Percentiles rank a stretch among this genome's conserved stretches.
Evolutionary conservation across 169 alveolate species (phyloP).

Genomic region (Cryptosporidium ubiquitum): DNA sequence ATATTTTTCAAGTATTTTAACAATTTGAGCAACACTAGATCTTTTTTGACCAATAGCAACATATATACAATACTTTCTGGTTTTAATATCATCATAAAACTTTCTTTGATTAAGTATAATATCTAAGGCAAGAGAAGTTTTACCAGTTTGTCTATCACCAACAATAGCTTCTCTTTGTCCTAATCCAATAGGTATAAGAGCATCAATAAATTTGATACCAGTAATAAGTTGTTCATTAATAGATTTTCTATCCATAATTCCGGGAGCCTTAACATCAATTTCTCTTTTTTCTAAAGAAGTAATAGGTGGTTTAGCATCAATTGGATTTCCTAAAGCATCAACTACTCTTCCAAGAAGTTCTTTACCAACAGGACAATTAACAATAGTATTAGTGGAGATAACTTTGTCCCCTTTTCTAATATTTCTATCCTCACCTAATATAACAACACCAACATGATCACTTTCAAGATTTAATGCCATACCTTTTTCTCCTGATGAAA

Average conservation of each 20-base stretch:
- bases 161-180: constrained; percentile 98
- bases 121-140: constrained; percentile 97
- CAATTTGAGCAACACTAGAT: constrained; percentile 94
- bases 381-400: constrained; percentile 94
- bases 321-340: constrained; percentile 97
- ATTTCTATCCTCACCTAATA: constrained; percentile 96
- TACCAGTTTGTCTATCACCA: constrained; percentile 99
- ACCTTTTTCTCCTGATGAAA: constrained; percentile 92
- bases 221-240: constrained; percentile 97
- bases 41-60: constrained; percentile 98
- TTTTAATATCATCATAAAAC: constrained; percentile 76
- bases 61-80: constrained; percentile 93
- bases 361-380: constrained; percentile 96
- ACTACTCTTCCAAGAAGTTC: constrained; percentile 97
- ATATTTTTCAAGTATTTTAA: constrained; percentile 86
- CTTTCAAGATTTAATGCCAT: constrained; percentile 97
- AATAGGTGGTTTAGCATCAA: constrained; percentile 94
- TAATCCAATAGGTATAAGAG: constrained; percentile 97
- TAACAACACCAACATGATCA: constrained; percentile 97
- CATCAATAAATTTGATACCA: constrained; percentile 96
- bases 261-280: constrained; percentile 98
- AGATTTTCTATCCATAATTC: constrained; percentile 96
- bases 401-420: constrained; percentile 96
- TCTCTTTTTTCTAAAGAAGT: constrained; percentile 88
- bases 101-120: constrained; percentile 94